Evolutionary conservation across 2,329 filamentous ascomycete species (phyloP).

Genomic region (Talaromyces sp.): DNA sequence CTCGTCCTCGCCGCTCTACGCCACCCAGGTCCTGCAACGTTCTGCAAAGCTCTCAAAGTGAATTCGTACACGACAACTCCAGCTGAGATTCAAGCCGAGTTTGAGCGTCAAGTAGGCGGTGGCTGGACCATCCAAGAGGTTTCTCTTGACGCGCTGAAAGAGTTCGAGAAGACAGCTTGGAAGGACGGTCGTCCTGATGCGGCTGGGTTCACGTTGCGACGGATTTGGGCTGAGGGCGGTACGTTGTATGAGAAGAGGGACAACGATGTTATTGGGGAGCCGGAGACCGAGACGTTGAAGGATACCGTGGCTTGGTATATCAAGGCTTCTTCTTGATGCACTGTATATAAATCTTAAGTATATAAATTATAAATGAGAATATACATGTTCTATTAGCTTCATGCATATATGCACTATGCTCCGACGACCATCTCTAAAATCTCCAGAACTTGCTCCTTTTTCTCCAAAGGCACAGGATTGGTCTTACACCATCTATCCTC

Average conservation of each 20-base stretch:
- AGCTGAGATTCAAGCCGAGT: slow-evolving; percentile 61
- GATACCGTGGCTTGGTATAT: slow-evolving; percentile 39
- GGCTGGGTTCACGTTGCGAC: slow-evolving; percentile 57
- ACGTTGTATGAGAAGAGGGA: slow-evolving; percentile 67
- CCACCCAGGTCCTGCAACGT: slow-evolving; percentile 50
- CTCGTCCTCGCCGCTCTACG: slow-evolving; percentile 60
- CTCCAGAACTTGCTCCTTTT: slow-evolving; percentile 50
- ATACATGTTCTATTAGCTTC: background rate
- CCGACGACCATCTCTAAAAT: slow-evolving; percentile 46
- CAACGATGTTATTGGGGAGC: slow-evolving; percentile 57
- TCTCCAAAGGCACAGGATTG: slow-evolving; percentile 49
- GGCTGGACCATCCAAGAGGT: slow-evolving; percentile 55
- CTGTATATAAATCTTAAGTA: background rate
- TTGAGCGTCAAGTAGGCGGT: slow-evolving; percentile 60
- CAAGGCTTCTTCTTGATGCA: slow-evolving; percentile 4
- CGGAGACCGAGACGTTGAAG: slow-evolving; percentile 52
- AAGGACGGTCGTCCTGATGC: slow-evolving; percentile 50
- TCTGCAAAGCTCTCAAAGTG: slow-evolving; percentile 59
- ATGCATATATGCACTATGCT: background rate
- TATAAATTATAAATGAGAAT: background rate
- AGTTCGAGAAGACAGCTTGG: slow-evolving; percentile 59
- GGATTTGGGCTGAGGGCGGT: slow-evolving; percentile 70
- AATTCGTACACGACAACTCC: slow-evolving; percentile 68
- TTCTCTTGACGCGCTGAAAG: slow-evolving; percentile 52
- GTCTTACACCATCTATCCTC: slow-evolving; percentile 50